Conservation (phyloP, 805 yeast genomes). For the Metschnikowia lachancei region DNA sequence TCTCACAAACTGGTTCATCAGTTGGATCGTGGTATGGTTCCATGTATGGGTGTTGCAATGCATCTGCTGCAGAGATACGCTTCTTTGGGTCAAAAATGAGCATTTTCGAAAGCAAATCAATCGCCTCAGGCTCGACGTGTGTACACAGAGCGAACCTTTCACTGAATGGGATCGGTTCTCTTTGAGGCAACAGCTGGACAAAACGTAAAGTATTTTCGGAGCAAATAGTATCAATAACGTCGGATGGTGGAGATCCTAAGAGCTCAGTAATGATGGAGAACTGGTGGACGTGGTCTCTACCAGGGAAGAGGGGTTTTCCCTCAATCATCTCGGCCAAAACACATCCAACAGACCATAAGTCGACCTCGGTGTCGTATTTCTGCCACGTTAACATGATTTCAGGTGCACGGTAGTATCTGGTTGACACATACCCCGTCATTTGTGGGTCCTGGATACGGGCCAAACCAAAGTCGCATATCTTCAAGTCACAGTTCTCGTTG, state of each 20-base stretch:
- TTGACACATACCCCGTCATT: conserved; percentile 97
- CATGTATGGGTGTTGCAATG: conserved; percentile 84
- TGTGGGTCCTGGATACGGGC: conserved; percentile 98
- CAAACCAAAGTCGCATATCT: conserved; percentile 90
- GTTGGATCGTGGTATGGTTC: conserved; percentile 96
- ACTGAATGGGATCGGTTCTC: conserved; percentile 86
- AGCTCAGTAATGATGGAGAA: conserved; percentile 94
- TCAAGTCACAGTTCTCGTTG: conserved; percentile 87
- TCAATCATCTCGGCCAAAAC: conserved; percentile 97
- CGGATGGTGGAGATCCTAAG: conserved; percentile 93
- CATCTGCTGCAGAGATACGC: conserved; percentile 89
- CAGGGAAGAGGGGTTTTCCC: conserved; percentile 96
- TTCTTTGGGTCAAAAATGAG: conserved; percentile 92
- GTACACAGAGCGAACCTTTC: conserved; percentile 68
- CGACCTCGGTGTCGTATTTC: conserved; percentile 93
- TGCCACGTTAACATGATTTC: conserved; percentile 99
- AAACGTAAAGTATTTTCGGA: conserved; percentile 92
- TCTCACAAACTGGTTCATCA: conserved; percentile 93
- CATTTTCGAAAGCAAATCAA: conserved; percentile 85
- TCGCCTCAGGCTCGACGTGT: conserved; percentile 52
- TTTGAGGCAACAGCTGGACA: conserved; percentile 87
- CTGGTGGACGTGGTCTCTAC: conserved; percentile 97
- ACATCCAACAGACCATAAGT: conserved; percentile 97
- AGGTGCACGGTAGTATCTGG: conserved; percentile 95
- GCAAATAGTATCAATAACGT: conserved; percentile 93